Conservation (phyloP, 139 green algal genomes). For the Picochlorum sp. region DNA sequence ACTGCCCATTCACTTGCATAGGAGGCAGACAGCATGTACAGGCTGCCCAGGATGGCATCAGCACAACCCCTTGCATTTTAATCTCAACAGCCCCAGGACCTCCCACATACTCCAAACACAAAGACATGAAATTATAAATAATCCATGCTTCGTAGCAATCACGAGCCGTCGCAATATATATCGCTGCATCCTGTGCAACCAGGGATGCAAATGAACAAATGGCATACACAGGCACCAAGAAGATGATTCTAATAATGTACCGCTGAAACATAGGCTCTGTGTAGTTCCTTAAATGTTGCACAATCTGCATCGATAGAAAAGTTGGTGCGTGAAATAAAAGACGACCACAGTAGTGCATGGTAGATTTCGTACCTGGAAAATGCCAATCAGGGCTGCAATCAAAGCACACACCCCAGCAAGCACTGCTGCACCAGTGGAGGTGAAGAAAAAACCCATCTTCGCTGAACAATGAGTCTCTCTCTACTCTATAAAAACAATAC, state of each 20-base stretch:
- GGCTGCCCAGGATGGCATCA: slow-evolving; percentile 67
- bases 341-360: too few species aligned
- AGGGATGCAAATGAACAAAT: slow-evolving; percentile 75
- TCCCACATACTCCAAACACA: slow-evolving; percentile 93
- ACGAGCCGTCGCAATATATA: slow-evolving; percentile 83
- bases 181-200: slow-evolving; percentile 46
- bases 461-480: neutral
- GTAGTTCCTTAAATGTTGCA: slow-evolving; percentile 82
- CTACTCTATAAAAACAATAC: neutral
- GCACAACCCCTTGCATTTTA: slow-evolving; percentile 68
- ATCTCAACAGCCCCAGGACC: slow-evolving; percentile 85
- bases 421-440: neutral
- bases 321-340: too few species aligned
- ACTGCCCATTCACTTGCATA: slow-evolving; percentile 73
- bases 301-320: slow-evolving; percentile 60
- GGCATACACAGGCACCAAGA: slow-evolving; percentile 93
- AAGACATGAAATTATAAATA: slow-evolving; percentile 94
- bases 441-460: slow-evolving; percentile 10
- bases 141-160: slow-evolving; percentile 96
- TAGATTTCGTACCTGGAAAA: neutral
- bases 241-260: slow-evolving; percentile 96
- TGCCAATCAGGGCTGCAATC: neutral
- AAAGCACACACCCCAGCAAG: slow-evolving; percentile 8
- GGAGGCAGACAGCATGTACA: slow-evolving; percentile 85
- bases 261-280: slow-evolving; percentile 83